Base-by-base conservation (phyloP, 768 basidiomycete species). In the Suillus americanus region DNA sequence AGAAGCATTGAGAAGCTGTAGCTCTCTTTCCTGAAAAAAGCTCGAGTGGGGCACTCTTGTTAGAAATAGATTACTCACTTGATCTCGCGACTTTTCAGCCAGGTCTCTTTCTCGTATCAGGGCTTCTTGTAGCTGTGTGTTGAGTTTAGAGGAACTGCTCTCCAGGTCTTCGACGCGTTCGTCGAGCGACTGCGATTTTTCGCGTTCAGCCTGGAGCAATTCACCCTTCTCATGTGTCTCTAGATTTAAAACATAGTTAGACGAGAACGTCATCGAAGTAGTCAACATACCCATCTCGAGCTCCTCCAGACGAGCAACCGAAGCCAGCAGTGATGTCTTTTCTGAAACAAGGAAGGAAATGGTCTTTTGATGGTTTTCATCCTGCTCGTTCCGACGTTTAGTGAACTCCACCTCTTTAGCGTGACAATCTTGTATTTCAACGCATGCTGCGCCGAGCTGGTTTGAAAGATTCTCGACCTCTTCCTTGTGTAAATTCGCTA, bases 341-440 rank as follows among this genome's bases (percentile, higher is more conserved):
- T 92, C 91, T 3, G 86, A 82, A 23, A 94, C 91, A 16, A 95
- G 80, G n/a, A 90, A 73, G 54, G 89, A 81, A 64, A 95, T 91
- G 0, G 90, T 91, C 69, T 88, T 88, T 65, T 86, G 87, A 68
- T 90, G 89, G 69, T 83, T 88, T 68, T 84, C 81, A 53, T 82
- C 74, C 45, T 75, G 74, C 14, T 75, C 72, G 20, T 74, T 73
- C 62, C 73, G 71, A 40, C 62, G 71, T 50, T 56, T 59, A 8
- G 68, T 67, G 43, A 66, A 62, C 3, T 25, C 62, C 2, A 61
- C 5, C 41, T 70, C 71, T 43, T 55, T 68, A 20, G 65, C 50
- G 5, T 67, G 66, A 38, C 72, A 35, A 33, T 65, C 65, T 10
- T 68, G 71, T 30, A 69, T 75, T 56, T 66, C 72, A 35, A 33